Percentiles rank a stretch among this genome's conserved stretches.
phyloP scores from a whole-genome alignment of 2,329 filamentous ascomycete genomes.

The Alternaria triticina region DNA sequence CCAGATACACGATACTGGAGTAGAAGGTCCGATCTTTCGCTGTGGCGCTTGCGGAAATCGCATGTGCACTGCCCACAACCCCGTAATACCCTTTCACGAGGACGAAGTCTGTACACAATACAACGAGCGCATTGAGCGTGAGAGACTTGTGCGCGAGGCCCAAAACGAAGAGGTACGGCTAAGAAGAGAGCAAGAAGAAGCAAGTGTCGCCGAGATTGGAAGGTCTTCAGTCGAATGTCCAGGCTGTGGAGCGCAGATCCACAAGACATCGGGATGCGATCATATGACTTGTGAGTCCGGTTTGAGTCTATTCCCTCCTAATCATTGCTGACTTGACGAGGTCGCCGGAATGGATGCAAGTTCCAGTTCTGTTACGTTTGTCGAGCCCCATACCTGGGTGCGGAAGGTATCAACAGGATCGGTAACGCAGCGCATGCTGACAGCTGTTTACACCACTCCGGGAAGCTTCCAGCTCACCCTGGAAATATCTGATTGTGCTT shows the following conservation, averaged over 20 bases:
- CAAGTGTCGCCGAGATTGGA: not conserved
- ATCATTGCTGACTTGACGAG: too few relatives aligned
- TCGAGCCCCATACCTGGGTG: not conserved
- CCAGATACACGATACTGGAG: not conserved
- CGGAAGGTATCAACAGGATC: not conserved
- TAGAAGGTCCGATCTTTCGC: not conserved
- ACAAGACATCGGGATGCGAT: not conserved
- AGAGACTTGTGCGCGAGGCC: not conserved
- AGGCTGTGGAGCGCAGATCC: not conserved
- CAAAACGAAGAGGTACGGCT: not conserved
- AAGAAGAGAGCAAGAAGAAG: not conserved
- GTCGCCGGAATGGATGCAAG: not conserved
- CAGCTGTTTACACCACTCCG: not conserved
- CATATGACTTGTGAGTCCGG: slow-evolving; percentile 10
- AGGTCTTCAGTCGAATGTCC: not conserved
- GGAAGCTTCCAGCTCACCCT: not conserved
- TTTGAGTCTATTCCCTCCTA: too few relatives aligned
- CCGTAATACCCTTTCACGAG: slow-evolving; percentile 4
- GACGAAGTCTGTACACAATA: slow-evolving; percentile 5
- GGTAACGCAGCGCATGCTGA: not conserved
- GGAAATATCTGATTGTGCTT: not conserved
- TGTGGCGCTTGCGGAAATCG: not conserved
- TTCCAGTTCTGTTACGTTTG: not conserved
- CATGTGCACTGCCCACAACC: slow-evolving; percentile 3
- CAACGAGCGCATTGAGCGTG: not conserved